Evolutionary conservation across 805 yeast genomes (phyloP), one percentile per base, ranked within the genome.

Genomic region (Candida ponderosae): DNA sequence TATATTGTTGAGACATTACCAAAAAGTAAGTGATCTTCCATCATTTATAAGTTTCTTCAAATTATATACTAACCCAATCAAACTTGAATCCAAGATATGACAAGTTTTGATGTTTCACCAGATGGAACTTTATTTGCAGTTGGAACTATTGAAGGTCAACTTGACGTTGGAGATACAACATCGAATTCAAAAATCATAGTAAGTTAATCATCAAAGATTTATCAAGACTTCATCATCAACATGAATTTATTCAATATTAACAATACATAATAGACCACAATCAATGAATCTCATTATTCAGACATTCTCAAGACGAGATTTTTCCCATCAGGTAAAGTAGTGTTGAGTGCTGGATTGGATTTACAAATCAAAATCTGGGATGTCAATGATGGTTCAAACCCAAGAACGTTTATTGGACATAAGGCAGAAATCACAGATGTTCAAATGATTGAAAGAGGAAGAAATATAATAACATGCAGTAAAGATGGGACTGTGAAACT

Each of bases 281-380:
- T 66, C 5, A 55, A 50, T 9, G 34, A 28, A 3, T 84, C 82
- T 2, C 93, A 83, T 57, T 56, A 51, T 20, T 47, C 62, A 23
- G 71, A 74, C 33, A 61, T 82, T 2, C 50, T 65, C 1, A 57
- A 62, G 4, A 47, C 72, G 2, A 32, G 41, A 37, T 68, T 78
- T 37, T 81, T 84, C 51, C 86, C 93, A 0, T 76, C 85, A 14
- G 75, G 76, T 4, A 59, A 70, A 47, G 93, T 80, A 13, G 49
- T 76, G 2, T 48, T 81, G 18, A 70, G 81, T 2, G 65, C 72
- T 5, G 81, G 87, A 1, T 53, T 63, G 18, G 94, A 85, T 55
- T 64, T 66, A 59, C 67, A 59, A 36, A 58, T 79, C 31, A 76
- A 77, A 48, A 50, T 85, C 5, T 83, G 90, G 89, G 69, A 75